Conservation (phyloP, 208 protist species). For the Novymonas esmeraldas region DNA sequence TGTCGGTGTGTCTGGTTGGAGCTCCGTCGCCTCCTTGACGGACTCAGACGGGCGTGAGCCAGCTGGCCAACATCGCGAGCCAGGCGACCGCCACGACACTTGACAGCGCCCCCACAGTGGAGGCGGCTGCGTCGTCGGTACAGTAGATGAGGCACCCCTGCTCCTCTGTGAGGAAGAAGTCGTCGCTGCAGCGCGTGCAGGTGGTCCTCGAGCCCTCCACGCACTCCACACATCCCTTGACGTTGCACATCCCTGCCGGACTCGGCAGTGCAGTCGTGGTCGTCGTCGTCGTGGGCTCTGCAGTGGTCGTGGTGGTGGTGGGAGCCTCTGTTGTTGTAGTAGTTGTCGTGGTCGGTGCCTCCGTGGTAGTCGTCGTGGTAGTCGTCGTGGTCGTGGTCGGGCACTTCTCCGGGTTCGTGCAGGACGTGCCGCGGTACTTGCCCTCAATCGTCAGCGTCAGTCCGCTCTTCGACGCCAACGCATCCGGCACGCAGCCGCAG, state of each 20-base stretch:
- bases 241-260: background rate
- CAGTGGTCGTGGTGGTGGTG: conserved; percentile 1
- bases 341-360: background rate
- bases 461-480: background rate
- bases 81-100: background rate
- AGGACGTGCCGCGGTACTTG: background rate
- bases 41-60: background rate
- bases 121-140: background rate
- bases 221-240: background rate
- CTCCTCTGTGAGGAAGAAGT: background rate
- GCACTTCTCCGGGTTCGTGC: background rate
- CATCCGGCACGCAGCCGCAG: conserved; percentile 8
- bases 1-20: no score
- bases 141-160: background rate
- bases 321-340: background rate
- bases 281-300: background rate
- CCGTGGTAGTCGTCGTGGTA: background rate
- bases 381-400: background rate
- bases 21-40: no score
- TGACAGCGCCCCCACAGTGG: background rate
- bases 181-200: background rate
- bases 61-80: background rate
- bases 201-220: background rate
- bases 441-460: background rate
- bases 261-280: background rate